phyloP scores from a whole-genome alignment of 2,329 filamentous ascomycete species.

The Claviceps quebecensis region DNA sequence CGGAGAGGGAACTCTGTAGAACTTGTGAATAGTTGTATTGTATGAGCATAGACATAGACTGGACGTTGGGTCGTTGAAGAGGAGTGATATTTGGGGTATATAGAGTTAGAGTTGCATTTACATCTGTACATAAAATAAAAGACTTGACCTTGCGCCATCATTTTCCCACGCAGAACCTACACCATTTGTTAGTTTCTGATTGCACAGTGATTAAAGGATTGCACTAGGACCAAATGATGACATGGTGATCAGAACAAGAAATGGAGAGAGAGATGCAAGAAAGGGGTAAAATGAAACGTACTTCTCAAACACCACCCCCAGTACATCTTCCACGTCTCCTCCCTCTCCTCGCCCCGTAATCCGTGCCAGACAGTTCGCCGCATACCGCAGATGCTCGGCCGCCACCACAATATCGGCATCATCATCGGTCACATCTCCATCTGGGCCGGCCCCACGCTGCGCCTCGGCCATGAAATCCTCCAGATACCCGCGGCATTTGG shows the following conservation, averaged over 20 bases:
- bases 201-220: not conserved
- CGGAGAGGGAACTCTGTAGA: not conserved
- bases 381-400: constrained; percentile 74
- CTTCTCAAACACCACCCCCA: constrained; percentile 97
- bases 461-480: constrained; percentile 57
- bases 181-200: constrained; percentile 4
- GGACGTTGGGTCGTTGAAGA: not conserved
- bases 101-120: not conserved
- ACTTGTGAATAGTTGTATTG: not conserved
- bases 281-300: constrained; percentile 31
- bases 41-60: not conserved
- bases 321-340: constrained; percentile 86
- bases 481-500: constrained; percentile 57
- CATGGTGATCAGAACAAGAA: not conserved
- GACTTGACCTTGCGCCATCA: constrained; percentile 10
- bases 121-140: no score
- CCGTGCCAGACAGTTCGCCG: constrained; percentile 64
- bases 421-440: not conserved
- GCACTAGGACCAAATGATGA: no score
- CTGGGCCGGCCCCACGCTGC: constrained; percentile 17
- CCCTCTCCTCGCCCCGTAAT: constrained; percentile 78
- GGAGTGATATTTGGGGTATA: not conserved
- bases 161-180: constrained; percentile 34
- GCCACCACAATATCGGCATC: constrained; percentile 78
- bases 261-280: not conserved